These are phyloP conservation scores for Hymenoscyphus scutula DNA, from an alignment of 2,329 filamentous ascomycete species.

Conservation along the genomic window DNA sequence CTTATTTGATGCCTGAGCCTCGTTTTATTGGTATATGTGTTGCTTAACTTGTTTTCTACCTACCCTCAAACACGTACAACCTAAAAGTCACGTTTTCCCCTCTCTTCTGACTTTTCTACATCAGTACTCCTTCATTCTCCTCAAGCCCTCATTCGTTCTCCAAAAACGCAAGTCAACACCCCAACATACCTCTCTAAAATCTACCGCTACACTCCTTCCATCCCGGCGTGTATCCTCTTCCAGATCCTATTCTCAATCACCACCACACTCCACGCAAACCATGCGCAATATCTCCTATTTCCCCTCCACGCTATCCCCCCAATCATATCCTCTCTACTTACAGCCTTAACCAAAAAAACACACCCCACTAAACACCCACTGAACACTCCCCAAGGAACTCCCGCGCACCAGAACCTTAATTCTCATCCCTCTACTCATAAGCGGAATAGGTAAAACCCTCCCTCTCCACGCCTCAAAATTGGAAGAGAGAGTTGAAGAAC, in stretches of 20 bases:
- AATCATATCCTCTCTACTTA: too few relatives aligned
- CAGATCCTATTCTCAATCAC: constrained; percentile 37
- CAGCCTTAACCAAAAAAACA: too few relatives aligned
- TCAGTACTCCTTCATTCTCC: background rate
- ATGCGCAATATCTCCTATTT: too few relatives aligned
- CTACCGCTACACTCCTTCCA: constrained; percentile 49
- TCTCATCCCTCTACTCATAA: constrained; percentile 5
- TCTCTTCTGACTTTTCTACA: too few relatives aligned
- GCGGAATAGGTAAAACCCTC: constrained; percentile 34
- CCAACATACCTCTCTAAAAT: constrained; percentile 1
- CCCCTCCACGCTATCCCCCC: too few relatives aligned
- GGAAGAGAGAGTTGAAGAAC: background rate
- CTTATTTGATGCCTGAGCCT: background rate
- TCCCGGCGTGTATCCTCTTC: constrained; percentile 42
- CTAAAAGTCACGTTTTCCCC: too few relatives aligned
- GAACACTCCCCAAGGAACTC: too few relatives aligned
- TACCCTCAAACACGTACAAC: too few relatives aligned
- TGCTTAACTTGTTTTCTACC: too few relatives aligned
- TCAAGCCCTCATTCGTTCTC: background rate
- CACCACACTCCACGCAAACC: too few relatives aligned
- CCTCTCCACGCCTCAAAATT: background rate
- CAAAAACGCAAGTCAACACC: background rate
- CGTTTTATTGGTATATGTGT: too few relatives aligned
- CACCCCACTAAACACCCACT: too few relatives aligned
- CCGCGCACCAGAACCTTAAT: background rate